phyloP scores from a whole-genome alignment of 495 filamentous ascomycete species.

The Talaromyces stipitatus region DNA sequence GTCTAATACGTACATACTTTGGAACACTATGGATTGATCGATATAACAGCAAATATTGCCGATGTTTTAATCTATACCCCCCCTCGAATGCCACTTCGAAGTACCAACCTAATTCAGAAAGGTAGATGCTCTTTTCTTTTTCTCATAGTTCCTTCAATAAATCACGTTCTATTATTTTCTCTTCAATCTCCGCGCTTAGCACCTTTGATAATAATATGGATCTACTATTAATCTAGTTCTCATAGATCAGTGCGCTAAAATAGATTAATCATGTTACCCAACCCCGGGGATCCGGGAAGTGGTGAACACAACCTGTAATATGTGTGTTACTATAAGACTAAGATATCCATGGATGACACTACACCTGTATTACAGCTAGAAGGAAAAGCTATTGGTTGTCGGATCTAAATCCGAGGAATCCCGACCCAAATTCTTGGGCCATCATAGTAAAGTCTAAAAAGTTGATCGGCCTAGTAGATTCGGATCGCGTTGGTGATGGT shows the following conservation, averaged over 20 bases:
- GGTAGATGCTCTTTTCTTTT: not conserved
- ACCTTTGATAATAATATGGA: not conserved
- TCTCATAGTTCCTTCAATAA: not conserved
- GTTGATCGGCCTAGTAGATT: not conserved
- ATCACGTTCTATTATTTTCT: not conserved
- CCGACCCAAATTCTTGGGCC: not conserved
- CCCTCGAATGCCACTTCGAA: not conserved
- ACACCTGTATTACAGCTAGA: not conserved
- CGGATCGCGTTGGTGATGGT: no score
- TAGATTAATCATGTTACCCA: conserved; percentile 1
- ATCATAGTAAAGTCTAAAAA: no score
- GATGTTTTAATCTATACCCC: not conserved
- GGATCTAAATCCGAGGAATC: not conserved
- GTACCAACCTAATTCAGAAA: conserved; percentile 1
- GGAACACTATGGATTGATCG: not conserved
- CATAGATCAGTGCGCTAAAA: not conserved
- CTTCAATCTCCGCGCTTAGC: not conserved
- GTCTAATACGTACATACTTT: not conserved
- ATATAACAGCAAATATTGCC: not conserved
- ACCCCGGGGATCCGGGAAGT: not conserved
- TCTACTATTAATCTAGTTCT: not conserved
- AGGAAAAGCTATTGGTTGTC: not conserved
- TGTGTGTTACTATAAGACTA: not conserved
- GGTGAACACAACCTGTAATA: not conserved
- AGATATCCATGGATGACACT: not conserved